phyloP scores from a whole-genome alignment of 352 stramenopile genomes.

The Globisporangium apiculatum region DNA sequence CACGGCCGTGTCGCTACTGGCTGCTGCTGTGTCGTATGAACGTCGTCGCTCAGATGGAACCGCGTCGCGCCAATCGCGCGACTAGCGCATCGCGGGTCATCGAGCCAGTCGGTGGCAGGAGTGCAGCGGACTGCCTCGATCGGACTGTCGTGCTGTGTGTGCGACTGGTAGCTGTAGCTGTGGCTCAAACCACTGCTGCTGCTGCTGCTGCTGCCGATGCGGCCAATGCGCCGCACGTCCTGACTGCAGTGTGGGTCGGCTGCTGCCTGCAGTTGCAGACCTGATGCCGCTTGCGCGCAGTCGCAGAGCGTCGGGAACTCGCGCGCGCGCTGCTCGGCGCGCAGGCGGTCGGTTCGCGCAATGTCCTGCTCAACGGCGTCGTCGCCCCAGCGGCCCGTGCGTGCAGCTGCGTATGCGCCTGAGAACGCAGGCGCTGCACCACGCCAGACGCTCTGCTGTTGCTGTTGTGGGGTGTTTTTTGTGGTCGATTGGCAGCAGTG shows the following conservation, averaged over 20 bases:
- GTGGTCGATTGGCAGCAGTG: too few species aligned
- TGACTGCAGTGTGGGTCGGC: slow-evolving; percentile 7
- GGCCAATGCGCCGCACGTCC: neutral
- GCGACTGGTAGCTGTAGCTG: neutral
- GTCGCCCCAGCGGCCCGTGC: slow-evolving; percentile 56
- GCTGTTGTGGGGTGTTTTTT: neutral
- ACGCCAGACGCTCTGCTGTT: neutral
- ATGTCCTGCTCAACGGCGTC: slow-evolving; percentile 71
- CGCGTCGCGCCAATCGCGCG: too few species aligned
- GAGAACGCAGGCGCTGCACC: neutral
- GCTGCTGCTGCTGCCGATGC: neutral
- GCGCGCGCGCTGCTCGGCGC: slow-evolving; percentile 18
- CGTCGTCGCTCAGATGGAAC: too few species aligned
- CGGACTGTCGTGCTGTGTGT: neutral
- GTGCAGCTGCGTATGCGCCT: neutral
- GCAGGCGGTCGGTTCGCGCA: slow-evolving; percentile 18
- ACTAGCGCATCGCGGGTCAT: too few species aligned
- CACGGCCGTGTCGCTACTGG: neutral
- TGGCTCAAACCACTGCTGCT: neutral
- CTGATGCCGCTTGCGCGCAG: neutral
- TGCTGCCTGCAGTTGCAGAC: neutral
- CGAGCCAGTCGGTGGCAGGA: too few species aligned
- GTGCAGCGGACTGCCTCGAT: too few species aligned
- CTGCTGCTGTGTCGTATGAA: too few species aligned
- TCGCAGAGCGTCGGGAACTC: slow-evolving; percentile 41